Conservation (phyloP, 805 yeast species). For the Babjeviella inositovora region DNA sequence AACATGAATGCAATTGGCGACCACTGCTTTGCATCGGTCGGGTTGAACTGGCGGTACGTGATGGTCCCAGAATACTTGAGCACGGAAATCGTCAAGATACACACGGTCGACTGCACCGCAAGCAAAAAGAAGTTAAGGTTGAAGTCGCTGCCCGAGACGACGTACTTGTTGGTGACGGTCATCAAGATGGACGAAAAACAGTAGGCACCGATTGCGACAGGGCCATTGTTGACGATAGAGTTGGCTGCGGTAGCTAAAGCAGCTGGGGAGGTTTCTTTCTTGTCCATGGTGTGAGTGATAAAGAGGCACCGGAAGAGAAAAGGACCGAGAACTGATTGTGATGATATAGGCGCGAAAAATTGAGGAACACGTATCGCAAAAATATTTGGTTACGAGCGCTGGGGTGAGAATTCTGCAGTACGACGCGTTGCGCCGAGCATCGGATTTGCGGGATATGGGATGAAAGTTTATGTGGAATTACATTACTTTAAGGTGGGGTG, state of each 20-base stretch:
- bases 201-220: constrained; percentile 64
- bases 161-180: constrained; percentile 96
- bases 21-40: constrained; percentile 89
- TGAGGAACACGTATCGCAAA: too few relatives aligned
- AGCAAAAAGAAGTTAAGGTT: constrained; percentile 78
- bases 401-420: too few relatives aligned
- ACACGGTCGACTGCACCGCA: constrained; percentile 79
- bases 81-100: constrained; percentile 57
- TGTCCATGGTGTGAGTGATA: not conserved
- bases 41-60: constrained; percentile 74
- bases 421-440: too few relatives aligned
- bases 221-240: constrained; percentile 32
- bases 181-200: constrained; percentile 89
- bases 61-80: constrained; percentile 64
- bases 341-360: too few relatives aligned
- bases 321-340: too few relatives aligned
- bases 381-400: too few relatives aligned
- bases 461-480: too few relatives aligned
- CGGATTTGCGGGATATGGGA: too few relatives aligned
- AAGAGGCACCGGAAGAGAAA: too few relatives aligned
- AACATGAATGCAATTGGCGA: constrained; percentile 82
- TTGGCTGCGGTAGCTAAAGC: constrained; percentile 1
- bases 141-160: constrained; percentile 57
- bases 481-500: too few relatives aligned
- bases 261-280: constrained; percentile 1